These are phyloP conservation scores for Ophiostoma ips DNA, from an alignment of 2,329 filamentous ascomycete genomes.

Conservation along the genomic window DNA sequence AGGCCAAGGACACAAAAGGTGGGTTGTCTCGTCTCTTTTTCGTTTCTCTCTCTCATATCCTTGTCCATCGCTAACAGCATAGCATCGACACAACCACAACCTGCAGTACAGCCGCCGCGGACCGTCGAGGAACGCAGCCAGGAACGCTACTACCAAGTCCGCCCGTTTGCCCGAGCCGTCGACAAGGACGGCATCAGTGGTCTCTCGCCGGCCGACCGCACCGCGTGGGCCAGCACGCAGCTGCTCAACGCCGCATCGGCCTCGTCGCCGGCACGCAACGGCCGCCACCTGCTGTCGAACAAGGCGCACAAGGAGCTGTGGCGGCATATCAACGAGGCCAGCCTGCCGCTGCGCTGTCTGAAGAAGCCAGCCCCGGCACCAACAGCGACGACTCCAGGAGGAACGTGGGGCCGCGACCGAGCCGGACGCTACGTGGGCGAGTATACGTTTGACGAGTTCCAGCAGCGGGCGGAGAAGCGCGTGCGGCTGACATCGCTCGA, in stretches of 20 bases:
- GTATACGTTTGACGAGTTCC: constrained; percentile 33
- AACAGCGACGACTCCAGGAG: constrained; percentile 11
- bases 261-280: constrained; percentile 18
- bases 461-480: constrained; percentile 28
- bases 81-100: constrained; percentile 9
- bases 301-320: constrained; percentile 44
- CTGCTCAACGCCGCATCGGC: constrained; percentile 30
- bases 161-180: constrained; percentile 32
- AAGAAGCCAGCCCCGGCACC: background rate
- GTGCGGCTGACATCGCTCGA: constrained; percentile 29
- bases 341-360: constrained; percentile 33
- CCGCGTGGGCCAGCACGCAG: constrained; percentile 33
- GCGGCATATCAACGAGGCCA: constrained; percentile 40
- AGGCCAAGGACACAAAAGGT: constrained; percentile 20
- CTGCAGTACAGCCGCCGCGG: constrained; percentile 21
- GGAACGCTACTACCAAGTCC: constrained; percentile 34
- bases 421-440: constrained; percentile 34
- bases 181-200: constrained; percentile 30
- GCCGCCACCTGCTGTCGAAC: constrained; percentile 18
- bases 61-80: background rate
- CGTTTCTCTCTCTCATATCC: background rate
- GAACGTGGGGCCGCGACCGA: constrained; percentile 36
- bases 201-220: constrained; percentile 33
- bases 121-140: constrained; percentile 36
- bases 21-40: background rate